These are phyloP conservation scores for Colletotrichum salicis DNA, from an alignment of 2,329 filamentous ascomycete species.

Conservation along the genomic window DNA sequence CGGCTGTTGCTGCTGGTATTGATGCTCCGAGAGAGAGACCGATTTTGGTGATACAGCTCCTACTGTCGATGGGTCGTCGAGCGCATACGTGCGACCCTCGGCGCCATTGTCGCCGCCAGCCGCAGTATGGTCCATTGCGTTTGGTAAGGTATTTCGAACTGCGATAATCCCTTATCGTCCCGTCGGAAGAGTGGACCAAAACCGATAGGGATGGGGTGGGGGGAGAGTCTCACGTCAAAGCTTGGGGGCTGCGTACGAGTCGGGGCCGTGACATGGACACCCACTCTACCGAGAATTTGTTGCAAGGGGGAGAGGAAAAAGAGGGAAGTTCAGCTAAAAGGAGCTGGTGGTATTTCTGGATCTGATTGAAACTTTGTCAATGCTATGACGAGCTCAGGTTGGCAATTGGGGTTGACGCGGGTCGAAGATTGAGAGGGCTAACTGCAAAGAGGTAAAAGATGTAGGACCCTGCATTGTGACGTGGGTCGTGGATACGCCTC, in stretches of 20 bases:
- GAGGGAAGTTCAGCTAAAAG: background rate
- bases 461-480: conserved; percentile 23
- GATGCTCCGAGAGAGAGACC: background rate
- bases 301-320: background rate
- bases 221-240: conserved; percentile 1
- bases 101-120: background rate
- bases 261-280: background rate
- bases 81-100: background rate
- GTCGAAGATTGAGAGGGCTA: conserved; percentile 4
- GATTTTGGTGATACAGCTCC: background rate
- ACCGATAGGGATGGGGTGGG: conserved; percentile 15
- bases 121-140: conserved; percentile 18
- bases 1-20: background rate
- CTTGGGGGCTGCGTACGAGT: conserved; percentile 6
- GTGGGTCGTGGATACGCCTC: background rate
- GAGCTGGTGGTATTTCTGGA: background rate
- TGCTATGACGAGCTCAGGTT: background rate
- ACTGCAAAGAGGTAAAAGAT: conserved; percentile 9
- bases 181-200: conserved; percentile 11
- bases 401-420: background rate
- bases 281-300: no score
- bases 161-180: conserved; percentile 28
- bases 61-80: background rate
- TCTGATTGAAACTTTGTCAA: background rate
- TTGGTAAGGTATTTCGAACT: conserved; percentile 1